Evolutionary conservation across 768 basidiomycete genomes (phyloP).

Genomic region (Trametes coccinea): DNA sequence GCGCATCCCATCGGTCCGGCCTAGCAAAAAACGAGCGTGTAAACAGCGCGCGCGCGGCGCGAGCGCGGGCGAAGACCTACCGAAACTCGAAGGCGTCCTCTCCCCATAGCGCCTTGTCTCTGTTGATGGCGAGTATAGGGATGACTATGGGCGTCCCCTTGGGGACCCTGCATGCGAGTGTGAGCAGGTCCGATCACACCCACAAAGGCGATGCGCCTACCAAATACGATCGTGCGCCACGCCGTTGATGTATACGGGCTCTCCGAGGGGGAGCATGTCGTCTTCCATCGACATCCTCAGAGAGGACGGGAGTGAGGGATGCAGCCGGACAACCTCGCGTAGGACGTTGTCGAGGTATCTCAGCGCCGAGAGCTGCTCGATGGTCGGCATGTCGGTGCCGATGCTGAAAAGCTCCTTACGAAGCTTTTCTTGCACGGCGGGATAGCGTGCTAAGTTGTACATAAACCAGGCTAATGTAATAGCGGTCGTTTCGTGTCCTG

Average conservation of each 20-base stretch:
- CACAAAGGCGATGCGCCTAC: conserved; percentile 27
- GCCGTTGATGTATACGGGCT: conserved; percentile 24
- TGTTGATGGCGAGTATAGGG: conserved; percentile 55
- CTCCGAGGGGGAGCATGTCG: conserved; percentile 53
- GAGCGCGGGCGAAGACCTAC: conserved; percentile 30
- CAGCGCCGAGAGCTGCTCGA: conserved; percentile 65
- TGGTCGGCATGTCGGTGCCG: conserved; percentile 42
- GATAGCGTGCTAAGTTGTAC: conserved; percentile 35
- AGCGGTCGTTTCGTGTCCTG: conserved; percentile 35
- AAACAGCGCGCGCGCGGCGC: too few relatives aligned
- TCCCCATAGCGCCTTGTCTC: conserved; percentile 57
- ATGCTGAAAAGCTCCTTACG: conserved; percentile 36
- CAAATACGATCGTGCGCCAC: conserved; percentile 19
- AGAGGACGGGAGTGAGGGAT: conserved; percentile 49
- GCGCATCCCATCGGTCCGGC: conserved; percentile 60
- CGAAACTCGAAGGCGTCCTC: conserved; percentile 60
- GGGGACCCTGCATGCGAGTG: conserved; percentile 11
- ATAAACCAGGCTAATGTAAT: conserved; percentile 34
- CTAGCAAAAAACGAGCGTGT: conserved; percentile 30
- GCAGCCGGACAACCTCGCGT: conserved; percentile 56
- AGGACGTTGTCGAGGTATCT: conserved; percentile 67
- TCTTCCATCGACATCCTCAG: conserved; percentile 47
- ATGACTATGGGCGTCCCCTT: conserved; percentile 40
- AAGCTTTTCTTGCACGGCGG: conserved; percentile 37
- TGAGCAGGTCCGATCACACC: background rate